phyloP scores from a whole-genome alignment of 2,329 filamentous ascomycete species.

The Colletotrichum theobromicola region DNA sequence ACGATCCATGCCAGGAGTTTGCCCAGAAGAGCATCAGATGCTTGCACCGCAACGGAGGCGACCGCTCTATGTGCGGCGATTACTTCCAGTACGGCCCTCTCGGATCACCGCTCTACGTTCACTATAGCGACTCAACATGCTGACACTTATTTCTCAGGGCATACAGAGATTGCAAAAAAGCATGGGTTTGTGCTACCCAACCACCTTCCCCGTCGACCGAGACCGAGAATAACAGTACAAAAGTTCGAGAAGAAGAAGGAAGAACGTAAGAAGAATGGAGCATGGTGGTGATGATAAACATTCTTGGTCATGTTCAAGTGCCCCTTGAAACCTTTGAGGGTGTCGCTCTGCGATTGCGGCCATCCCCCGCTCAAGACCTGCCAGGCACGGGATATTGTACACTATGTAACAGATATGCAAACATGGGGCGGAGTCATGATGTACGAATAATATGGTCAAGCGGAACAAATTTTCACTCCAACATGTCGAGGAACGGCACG shows the following conservation, averaged over 20 bases:
- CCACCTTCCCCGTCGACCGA: background rate
- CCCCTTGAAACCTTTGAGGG: background rate
- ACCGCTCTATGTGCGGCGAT: constrained; percentile 88
- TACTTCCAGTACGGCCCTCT: constrained; percentile 79
- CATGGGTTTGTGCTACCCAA: constrained; percentile 70
- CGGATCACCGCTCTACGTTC: background rate
- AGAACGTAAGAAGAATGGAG: constrained; percentile 28
- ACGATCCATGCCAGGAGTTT: constrained; percentile 94
- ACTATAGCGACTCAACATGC: background rate
- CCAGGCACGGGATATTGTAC: background rate
- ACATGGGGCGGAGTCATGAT: background rate
- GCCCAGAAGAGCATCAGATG: constrained; percentile 86
- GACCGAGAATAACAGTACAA: background rate
- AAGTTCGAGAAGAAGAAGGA: constrained; percentile 33
- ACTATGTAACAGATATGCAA: constrained; percentile 3
- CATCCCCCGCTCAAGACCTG: background rate
- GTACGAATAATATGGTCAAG: background rate
- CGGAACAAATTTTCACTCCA: background rate
- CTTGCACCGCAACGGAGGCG: constrained; percentile 84
- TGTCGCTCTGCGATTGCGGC: background rate
- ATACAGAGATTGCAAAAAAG: constrained; percentile 93
- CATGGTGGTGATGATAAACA: constrained; percentile 19
- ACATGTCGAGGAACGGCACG: background rate
- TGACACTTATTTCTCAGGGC: constrained; percentile 59
- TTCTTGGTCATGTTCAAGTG: background rate